Conservation (phyloP, 2,329 filamentous ascomycete species). For the Trichophyton verrucosum region DNA sequence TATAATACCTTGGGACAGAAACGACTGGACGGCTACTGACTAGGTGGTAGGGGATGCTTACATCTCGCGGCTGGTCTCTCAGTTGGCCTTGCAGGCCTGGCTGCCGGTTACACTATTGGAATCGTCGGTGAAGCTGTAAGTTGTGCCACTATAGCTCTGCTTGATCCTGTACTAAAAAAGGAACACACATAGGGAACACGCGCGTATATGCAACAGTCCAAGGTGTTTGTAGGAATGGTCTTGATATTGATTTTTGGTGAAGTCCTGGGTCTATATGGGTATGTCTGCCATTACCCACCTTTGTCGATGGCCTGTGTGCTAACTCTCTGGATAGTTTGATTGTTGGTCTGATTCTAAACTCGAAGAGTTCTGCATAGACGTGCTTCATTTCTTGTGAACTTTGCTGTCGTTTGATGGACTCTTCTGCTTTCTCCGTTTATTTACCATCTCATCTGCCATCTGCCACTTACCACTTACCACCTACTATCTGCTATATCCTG, state of each 20-base stretch:
- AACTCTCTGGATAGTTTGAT: conserved; percentile 51
- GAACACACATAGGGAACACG: conserved; percentile 52
- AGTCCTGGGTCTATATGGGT: conserved; percentile 94
- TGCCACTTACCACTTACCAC: background rate
- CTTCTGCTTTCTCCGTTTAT: background rate
- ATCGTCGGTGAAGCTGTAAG: conserved; percentile 79
- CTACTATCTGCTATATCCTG: background rate
- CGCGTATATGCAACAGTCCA: conserved; percentile 89
- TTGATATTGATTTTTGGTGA: conserved; percentile 97
- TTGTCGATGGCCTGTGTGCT: conserved; percentile 9
- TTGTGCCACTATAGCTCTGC: conserved; percentile 6
- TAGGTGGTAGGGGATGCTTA: conserved; percentile 60
- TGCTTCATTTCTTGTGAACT: background rate
- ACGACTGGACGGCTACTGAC: conserved; percentile 13
- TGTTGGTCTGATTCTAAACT: conserved; percentile 82
- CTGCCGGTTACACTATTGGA: conserved; percentile 92
- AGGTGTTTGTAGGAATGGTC: conserved; percentile 97
- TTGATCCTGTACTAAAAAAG: conserved; percentile 14
- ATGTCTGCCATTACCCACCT: conserved; percentile 48
- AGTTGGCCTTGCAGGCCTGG: conserved; percentile 82
- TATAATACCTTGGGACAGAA: background rate
- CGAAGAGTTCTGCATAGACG: conserved; percentile 45
- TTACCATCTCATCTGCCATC: background rate
- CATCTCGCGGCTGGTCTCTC: conserved; percentile 83
- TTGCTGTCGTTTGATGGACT: too few relatives aligned